phyloP scores from a whole-genome alignment of 2,329 filamentous ascomycete species.

The Zopfia rhizophila region DNA sequence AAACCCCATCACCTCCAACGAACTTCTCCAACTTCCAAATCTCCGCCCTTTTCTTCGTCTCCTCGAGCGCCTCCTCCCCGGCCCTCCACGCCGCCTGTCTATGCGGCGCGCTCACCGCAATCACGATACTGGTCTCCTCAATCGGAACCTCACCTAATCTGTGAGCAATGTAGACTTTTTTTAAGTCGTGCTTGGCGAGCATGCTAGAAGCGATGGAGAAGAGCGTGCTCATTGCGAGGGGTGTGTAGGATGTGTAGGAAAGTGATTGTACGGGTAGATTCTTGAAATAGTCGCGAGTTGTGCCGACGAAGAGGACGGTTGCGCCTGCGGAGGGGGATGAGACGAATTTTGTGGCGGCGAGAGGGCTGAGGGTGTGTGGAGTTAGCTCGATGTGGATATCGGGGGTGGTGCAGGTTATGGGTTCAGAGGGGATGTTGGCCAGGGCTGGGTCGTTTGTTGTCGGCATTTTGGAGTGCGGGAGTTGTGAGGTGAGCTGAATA shows the following conservation, averaged over 20 bases:
- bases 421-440: conserved; percentile 37
- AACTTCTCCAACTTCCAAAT: conserved; percentile 97
- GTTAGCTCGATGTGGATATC: conserved; percentile 76
- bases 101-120: conserved; percentile 86
- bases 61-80: conserved; percentile 88
- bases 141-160: conserved; percentile 86
- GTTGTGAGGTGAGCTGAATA: too few species aligned
- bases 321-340: conserved; percentile 61
- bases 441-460: conserved; percentile 41
- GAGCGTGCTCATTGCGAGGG: conserved; percentile 76
- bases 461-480: too few species aligned
- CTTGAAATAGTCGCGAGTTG: conserved; percentile 79
- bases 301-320: conserved; percentile 61
- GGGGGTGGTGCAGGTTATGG: conserved; percentile 38
- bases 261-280: conserved; percentile 78
- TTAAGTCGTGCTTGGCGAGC: conserved; percentile 69
- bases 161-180: conserved; percentile 82
- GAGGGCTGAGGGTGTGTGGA: conserved; percentile 67
- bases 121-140: conserved; percentile 91
- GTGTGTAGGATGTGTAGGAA: conserved; percentile 78
- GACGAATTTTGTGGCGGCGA: conserved; percentile 71
- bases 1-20: conserved; percentile 77
- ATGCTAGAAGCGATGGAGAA: conserved; percentile 70
- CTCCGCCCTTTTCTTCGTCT: conserved; percentile 87
- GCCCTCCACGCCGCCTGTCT: conserved; percentile 86